These are phyloP conservation scores for Eucalyptus curtisii DNA, from an alignment of 345 rosid genomes.

Conservation along the genomic window DNA sequence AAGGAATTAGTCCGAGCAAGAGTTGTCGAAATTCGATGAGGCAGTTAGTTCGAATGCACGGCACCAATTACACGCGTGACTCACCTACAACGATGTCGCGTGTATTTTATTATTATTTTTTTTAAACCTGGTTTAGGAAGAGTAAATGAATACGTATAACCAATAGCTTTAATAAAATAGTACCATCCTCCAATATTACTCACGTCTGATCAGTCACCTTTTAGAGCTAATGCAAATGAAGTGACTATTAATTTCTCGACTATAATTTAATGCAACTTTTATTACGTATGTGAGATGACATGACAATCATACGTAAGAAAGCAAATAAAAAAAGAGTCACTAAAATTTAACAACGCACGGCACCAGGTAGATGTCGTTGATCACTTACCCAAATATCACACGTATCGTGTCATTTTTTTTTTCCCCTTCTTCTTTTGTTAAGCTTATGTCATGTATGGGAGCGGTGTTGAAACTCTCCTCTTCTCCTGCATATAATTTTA, in stretches of 20 bases:
- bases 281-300: fast-evolving
- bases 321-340: fast-evolving
- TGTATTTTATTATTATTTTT: too few relatives aligned
- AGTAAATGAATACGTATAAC: neutral
- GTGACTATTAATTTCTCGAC: neutral
- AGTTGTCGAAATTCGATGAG: neutral
- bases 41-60: neutral
- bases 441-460: neutral
- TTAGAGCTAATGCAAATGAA: neutral
- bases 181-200: too few relatives aligned
- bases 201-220: fast-evolving
- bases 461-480: neutral
- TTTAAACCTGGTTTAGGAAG: neutral
- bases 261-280: neutral
- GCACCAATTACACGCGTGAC: neutral
- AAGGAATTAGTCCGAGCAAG: neutral
- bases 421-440: neutral
- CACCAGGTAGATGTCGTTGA: neutral
- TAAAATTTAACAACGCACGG: fast-evolving
- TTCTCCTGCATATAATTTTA: neutral
- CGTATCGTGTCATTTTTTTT: neutral
- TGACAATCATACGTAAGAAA: fast-evolving
- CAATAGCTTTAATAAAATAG: neutral
- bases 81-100: neutral
- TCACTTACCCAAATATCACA: neutral